Conservation (phyloP, 2,329 filamentous ascomycete species). For the Clonostachys rosea region DNA sequence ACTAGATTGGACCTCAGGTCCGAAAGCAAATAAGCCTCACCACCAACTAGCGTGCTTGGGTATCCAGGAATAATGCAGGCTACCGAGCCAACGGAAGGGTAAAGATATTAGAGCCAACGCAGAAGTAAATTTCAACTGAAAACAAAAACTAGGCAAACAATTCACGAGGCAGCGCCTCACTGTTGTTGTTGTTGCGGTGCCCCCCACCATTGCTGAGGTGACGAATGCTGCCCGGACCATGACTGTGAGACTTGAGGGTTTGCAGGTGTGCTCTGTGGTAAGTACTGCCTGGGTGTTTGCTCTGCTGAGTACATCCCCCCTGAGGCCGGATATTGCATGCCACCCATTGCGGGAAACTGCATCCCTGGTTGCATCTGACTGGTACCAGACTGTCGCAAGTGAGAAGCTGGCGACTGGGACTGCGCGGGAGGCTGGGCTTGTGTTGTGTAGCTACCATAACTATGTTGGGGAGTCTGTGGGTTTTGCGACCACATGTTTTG, state of each 20-base stretch:
- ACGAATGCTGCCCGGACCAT: constrained; percentile 56
- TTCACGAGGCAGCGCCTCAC: constrained; percentile 8
- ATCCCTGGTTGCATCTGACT: constrained; percentile 54
- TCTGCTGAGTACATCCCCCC: constrained; percentile 54
- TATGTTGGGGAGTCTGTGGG: constrained; percentile 59
- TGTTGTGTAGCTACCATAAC: constrained; percentile 47
- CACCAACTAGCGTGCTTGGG: constrained; percentile 23
- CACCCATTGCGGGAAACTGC: constrained; percentile 60
- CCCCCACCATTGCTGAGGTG: constrained; percentile 49
- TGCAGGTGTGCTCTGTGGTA: constrained; percentile 53
- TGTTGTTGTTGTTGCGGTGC: constrained; percentile 42
- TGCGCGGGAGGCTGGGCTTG: constrained; percentile 46
- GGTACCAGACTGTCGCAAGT: constrained; percentile 52
- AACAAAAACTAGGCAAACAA: constrained; percentile 6
- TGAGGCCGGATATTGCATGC: constrained; percentile 50
- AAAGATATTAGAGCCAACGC: constrained; percentile 6
- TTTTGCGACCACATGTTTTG: constrained; percentile 63
- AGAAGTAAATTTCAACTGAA: constrained; percentile 12
- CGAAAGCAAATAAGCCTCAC: constrained; percentile 26
- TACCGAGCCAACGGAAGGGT: too few species aligned
- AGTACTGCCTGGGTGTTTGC: constrained; percentile 61
- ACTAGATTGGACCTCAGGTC: constrained; percentile 16
- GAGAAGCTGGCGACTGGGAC: constrained; percentile 53
- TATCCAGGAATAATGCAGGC: constrained; percentile 24
- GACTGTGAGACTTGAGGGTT: constrained; percentile 47